Conservation (phyloP, 208 protist genomes). For the Acanthamoeba lenticulata region DNA sequence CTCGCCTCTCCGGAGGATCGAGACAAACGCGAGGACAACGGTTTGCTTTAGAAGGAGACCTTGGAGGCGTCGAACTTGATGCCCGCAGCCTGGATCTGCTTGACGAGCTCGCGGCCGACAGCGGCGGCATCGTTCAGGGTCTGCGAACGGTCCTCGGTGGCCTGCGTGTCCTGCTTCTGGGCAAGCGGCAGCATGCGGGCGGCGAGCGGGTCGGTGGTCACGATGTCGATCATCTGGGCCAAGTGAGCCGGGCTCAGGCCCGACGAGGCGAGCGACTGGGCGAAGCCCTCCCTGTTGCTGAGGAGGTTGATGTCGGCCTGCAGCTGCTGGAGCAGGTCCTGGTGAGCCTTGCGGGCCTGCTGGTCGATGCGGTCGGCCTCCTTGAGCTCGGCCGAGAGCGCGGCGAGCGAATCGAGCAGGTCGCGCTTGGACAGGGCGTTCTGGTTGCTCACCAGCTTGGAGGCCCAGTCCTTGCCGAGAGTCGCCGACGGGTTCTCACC, state of each 20-base stretch:
- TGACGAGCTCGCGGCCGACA: constrained; percentile 11
- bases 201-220: constrained; percentile 39
- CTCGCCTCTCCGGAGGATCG: no score
- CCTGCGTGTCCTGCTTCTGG: background rate
- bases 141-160: background rate
- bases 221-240: constrained; percentile 41
- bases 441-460: background rate
- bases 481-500: constrained; percentile 36
- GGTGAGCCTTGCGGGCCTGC: background rate
- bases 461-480: background rate
- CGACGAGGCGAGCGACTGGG: background rate
- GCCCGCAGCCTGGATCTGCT: constrained; percentile 11
- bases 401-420: background rate
- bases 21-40: no score
- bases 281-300: constrained; percentile 19
- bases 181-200: background rate
- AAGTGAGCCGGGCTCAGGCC: constrained; percentile 2
- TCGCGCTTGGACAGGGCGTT: background rate
- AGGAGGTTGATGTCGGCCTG: constrained; percentile 12
- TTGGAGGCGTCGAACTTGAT: constrained; percentile 40
- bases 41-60: constrained; percentile 14
- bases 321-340: constrained; percentile 19
- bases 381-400: background rate
- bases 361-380: background rate
- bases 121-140: background rate